These are phyloP conservation scores for Bruguiera hainesii DNA, from an alignment of 441 rosid genomes.

Conservation along the genomic window DNA sequence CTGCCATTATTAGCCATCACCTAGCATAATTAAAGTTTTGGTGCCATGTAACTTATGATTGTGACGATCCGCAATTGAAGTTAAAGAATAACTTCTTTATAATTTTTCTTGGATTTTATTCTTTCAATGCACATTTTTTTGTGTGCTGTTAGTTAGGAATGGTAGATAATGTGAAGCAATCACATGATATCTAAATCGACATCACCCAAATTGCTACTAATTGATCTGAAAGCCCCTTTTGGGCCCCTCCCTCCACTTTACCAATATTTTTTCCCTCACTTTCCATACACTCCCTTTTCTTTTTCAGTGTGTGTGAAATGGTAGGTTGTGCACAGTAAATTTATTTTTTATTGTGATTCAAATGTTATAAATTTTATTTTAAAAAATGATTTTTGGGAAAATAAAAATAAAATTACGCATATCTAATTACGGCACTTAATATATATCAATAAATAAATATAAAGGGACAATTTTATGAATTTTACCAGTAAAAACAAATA, in stretches of 20 bases:
- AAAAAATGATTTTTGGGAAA: too few relatives aligned
- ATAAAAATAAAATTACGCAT: too few relatives aligned
- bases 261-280: constrained; percentile 8
- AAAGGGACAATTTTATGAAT: constrained; percentile 17
- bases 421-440: too few relatives aligned
- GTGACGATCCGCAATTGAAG: constrained; percentile 42
- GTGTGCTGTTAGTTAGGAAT: constrained; percentile 45
- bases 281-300: background rate
- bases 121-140: constrained; percentile 8
- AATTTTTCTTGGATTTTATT: background rate
- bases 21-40: constrained; percentile 55
- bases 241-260: constrained; percentile 13
- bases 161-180: constrained; percentile 51
- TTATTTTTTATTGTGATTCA: background rate
- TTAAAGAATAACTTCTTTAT: background rate
- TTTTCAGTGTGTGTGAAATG: background rate
- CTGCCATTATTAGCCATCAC: constrained; percentile 36
- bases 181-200: constrained; percentile 34
- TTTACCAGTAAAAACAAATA: constrained; percentile 22
- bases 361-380: background rate
- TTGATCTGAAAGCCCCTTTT: constrained; percentile 22
- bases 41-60: constrained; percentile 55
- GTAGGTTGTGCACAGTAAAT: too few relatives aligned
- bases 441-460: background rate
- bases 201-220: constrained; percentile 4